Evolutionary conservation across 441 rosid genomes (phyloP).

Genomic region (Pelargonium australe): DNA sequence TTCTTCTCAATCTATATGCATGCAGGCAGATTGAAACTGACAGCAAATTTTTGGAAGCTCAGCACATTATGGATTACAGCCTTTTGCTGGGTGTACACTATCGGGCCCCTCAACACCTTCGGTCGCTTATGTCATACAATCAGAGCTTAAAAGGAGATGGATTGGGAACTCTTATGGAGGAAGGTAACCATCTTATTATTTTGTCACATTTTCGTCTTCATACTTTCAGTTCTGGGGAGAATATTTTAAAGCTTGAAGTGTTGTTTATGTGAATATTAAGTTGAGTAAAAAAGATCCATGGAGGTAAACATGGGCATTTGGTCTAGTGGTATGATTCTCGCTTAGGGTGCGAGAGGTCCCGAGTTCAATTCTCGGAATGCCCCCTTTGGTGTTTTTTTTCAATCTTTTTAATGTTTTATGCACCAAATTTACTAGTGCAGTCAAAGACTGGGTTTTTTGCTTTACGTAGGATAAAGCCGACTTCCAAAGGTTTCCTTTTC

Average conservation of each 20-base stretch:
- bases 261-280: background rate
- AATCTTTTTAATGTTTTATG: no score
- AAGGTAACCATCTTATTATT: slow-evolving; percentile 39
- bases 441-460: no score
- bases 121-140: slow-evolving; percentile 37
- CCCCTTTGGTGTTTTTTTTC: slow-evolving; percentile 14
- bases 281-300: no score
- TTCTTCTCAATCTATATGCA: slow-evolving; percentile 12
- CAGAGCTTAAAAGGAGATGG: slow-evolving; percentile 48
- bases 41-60: slow-evolving; percentile 78
- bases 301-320: slow-evolving; percentile 34
- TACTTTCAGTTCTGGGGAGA: background rate
- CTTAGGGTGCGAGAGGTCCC: slow-evolving; percentile 51
- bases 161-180: slow-evolving; percentile 81
- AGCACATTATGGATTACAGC: slow-evolving; percentile 88
- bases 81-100: slow-evolving; percentile 90
- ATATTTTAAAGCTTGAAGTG: background rate
- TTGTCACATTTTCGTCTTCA: background rate
- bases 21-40: slow-evolving; percentile 86
- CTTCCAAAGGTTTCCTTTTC: no score
- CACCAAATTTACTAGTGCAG: no score
- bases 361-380: slow-evolving; percentile 61
- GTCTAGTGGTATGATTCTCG: slow-evolving; percentile 58
- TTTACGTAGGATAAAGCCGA: no score
- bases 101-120: slow-evolving; percentile 83